Evolutionary conservation across 805 yeast genomes (phyloP).

Genomic region (Ogataea ramenticola): DNA sequence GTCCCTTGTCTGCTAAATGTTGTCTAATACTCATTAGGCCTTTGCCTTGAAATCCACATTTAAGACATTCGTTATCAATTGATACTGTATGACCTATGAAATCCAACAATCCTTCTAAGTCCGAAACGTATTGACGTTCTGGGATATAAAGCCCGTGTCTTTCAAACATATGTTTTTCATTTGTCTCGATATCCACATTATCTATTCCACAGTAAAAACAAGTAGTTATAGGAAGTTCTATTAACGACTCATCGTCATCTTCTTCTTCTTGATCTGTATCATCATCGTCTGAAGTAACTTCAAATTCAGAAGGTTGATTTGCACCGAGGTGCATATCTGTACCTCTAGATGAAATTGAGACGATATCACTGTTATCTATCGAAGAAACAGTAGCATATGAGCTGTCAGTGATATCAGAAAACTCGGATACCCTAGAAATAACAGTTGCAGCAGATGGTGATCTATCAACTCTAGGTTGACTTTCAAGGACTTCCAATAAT

Average conservation of each 20-base stretch:
- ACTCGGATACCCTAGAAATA: conserved; percentile 45
- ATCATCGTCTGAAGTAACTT: conserved; percentile 5
- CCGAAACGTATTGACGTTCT: conserved; percentile 60
- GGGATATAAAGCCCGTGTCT: conserved; percentile 86
- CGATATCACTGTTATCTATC: conserved; percentile 12
- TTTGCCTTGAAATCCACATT: conserved; percentile 76
- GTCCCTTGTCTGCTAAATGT: conserved; percentile 78
- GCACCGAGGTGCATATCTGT: background rate
- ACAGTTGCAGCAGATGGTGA: conserved; percentile 29
- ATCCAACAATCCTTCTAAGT: conserved; percentile 60
- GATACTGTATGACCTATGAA: conserved; percentile 74
- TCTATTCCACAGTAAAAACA: conserved; percentile 45
- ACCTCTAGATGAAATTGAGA: conserved; percentile 5
- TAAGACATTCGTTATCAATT: conserved; percentile 71
- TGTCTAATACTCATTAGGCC: conserved; percentile 79
- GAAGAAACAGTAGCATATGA: conserved; percentile 14
- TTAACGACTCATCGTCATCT: conserved; percentile 6
- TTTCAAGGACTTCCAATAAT: conserved; percentile 1
- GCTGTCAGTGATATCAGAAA: conserved; percentile 20
- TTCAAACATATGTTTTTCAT: conserved; percentile 64
- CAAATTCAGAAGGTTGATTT: background rate
- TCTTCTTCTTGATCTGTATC: conserved; percentile 14
- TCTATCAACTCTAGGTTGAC: conserved; percentile 38
- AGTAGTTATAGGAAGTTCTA: conserved; percentile 30
- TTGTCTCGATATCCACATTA: conserved; percentile 32